Conservation (phyloP, 208 protist genomes). For the Trypanosoma platydactyli region DNA sequence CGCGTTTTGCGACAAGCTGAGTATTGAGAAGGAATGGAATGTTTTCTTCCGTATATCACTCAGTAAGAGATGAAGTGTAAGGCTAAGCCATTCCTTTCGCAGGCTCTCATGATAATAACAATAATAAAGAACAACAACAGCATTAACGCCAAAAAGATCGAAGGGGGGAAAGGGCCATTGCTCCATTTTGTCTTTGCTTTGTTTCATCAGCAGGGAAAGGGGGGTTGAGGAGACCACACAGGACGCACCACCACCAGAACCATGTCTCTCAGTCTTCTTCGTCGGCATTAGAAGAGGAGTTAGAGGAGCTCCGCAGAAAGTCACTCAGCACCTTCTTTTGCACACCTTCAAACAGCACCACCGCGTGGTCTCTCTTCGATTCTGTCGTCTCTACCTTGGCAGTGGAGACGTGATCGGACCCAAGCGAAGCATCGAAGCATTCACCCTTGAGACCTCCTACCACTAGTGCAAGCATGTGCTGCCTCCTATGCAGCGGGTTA, state of each 20-base stretch:
- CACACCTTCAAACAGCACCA: constrained; percentile 20
- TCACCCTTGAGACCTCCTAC: constrained; percentile 47
- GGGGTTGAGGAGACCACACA: background rate
- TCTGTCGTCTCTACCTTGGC: constrained; percentile 2
- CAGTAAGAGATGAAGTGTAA: too few species aligned
- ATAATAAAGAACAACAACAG: too few species aligned
- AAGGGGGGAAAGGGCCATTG: too few species aligned
- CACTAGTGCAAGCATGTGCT: constrained; percentile 43
- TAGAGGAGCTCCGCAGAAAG: constrained; percentile 22
- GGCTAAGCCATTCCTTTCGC: too few species aligned
- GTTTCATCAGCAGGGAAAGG: constrained; percentile 9
- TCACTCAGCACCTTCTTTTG: constrained; percentile 16
- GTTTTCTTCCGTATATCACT: too few species aligned
- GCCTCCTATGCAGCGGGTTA: constrained; percentile 49
- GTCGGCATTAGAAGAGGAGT: background rate
- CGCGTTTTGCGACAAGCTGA: too few species aligned
- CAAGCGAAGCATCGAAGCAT: constrained; percentile 3
- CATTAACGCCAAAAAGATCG: too few species aligned
- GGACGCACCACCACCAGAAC: background rate
- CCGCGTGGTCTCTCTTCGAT: constrained; percentile 10
- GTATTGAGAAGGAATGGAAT: too few species aligned
- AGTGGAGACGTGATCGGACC: background rate
- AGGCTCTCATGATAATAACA: too few species aligned
- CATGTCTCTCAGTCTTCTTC: background rate
- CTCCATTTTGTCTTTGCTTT: background rate